Evolutionary conservation across 2,329 filamentous ascomycete species (phyloP).

Genomic region (Chrysoporthe deuterocubensis): DNA sequence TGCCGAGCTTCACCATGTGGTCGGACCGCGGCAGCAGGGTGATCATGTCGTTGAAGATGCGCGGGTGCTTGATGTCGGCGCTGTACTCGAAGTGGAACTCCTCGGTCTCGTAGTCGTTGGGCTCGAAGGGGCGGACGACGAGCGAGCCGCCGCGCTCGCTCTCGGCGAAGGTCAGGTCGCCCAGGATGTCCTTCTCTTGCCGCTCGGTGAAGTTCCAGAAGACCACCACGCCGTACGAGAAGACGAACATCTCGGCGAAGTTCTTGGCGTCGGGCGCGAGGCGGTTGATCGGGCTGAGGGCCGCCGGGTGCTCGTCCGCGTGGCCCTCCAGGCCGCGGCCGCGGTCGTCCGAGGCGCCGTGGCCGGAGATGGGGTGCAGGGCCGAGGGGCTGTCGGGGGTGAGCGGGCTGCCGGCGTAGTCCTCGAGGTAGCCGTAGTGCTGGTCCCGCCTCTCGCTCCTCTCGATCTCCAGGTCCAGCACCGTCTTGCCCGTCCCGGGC

Average conservation of each 20-base stretch:
- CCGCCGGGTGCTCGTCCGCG: constrained; percentile 42
- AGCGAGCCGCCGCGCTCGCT: constrained; percentile 68
- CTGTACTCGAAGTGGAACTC: constrained; percentile 99
- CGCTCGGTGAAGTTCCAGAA: constrained; percentile 98
- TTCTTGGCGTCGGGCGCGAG: constrained; percentile 73
- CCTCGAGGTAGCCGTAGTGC: constrained; percentile 87
- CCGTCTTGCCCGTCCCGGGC: constrained; percentile 84
- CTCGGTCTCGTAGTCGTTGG: constrained; percentile 94
- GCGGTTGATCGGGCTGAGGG: constrained; percentile 57
- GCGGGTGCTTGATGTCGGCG: constrained; percentile 78
- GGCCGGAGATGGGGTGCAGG: constrained; percentile 37
- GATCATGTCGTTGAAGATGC: constrained; percentile 99
- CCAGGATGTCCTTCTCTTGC: constrained; percentile 95
- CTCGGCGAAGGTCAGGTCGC: constrained; percentile 88
- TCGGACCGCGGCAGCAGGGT: constrained; percentile 86
- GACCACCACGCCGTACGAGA: constrained; percentile 94
- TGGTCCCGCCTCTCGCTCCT: constrained; percentile 87
- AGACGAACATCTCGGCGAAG: constrained; percentile 96
- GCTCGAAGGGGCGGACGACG: constrained; percentile 77
- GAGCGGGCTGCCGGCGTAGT: constrained; percentile 57
- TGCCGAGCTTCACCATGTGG: constrained; percentile 98
- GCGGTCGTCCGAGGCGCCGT: constrained; percentile 31
- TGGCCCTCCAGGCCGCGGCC: constrained; percentile 30
- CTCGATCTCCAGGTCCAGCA: constrained; percentile 95
- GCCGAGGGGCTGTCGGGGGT: constrained; percentile 13